phyloP scores from a whole-genome alignment of 2,329 filamentous ascomycete genomes.

The Chrysoporthe puriensis region DNA sequence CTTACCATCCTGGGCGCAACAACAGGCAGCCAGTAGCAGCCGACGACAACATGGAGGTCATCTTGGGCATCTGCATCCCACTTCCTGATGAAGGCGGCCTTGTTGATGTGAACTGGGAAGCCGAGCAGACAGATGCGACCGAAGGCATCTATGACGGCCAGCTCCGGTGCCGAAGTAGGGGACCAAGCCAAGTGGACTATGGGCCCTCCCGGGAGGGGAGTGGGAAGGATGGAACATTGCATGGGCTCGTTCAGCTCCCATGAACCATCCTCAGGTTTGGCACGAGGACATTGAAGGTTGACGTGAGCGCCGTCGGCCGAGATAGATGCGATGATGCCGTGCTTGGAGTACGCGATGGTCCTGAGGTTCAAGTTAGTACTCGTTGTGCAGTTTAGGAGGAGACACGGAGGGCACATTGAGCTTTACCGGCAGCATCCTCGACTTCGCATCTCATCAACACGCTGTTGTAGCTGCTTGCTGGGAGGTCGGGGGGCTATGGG shows the following conservation, averaged over 20 bases:
- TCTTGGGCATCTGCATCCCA: constrained; percentile 71
- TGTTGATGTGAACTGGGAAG: constrained; percentile 74
- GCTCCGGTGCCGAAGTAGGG: constrained; percentile 69
- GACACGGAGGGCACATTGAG: neutral
- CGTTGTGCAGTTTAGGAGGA: constrained; percentile 16
- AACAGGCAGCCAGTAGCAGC: constrained; percentile 82
- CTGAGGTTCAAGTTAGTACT: constrained; percentile 47
- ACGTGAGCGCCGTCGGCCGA: constrained; percentile 71
- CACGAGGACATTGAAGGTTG: constrained; percentile 73
- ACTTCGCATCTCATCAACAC: constrained; percentile 75
- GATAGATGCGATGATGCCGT: constrained; percentile 83
- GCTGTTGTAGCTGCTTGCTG: constrained; percentile 69
- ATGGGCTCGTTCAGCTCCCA: constrained; percentile 81
- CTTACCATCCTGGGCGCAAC: constrained; percentile 37
- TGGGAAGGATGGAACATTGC: constrained; percentile 61
- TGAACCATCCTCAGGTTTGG: constrained; percentile 67
- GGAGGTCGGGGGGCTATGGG: constrained; percentile 51
- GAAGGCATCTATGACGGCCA: constrained; percentile 80
- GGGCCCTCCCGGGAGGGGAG: constrained; percentile 64
- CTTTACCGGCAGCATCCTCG: constrained; percentile 82
- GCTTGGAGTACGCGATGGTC: constrained; percentile 84
- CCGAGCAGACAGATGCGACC: constrained; percentile 78
- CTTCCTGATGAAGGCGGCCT: constrained; percentile 61
- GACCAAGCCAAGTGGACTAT: constrained; percentile 86
- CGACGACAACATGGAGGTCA: constrained; percentile 78